Evolutionary conservation across 495 filamentous ascomycete species (phyloP).

Genomic region (Xanthoparmelia taractica): DNA sequence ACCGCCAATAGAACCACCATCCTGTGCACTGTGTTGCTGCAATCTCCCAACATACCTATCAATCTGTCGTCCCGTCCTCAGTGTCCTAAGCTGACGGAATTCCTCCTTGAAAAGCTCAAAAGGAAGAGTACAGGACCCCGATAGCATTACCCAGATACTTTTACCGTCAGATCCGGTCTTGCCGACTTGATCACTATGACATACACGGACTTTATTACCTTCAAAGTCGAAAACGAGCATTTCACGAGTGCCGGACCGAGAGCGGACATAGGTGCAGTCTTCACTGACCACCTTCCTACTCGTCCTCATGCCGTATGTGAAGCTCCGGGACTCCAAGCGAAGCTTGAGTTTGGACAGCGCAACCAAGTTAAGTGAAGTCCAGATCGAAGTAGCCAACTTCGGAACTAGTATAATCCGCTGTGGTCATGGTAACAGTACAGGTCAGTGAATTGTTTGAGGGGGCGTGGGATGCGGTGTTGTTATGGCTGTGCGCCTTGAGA

Average conservation of each 20-base stretch:
- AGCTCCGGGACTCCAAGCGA: neutral
- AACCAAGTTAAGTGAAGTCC: neutral
- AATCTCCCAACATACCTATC: neutral
- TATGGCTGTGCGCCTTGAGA: conserved; percentile 1
- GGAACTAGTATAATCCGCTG: neutral
- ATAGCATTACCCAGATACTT: neutral
- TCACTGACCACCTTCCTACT: neutral
- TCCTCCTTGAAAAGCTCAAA: neutral
- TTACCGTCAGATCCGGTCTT: neutral
- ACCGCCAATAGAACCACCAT: neutral
- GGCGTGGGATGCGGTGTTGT: neutral
- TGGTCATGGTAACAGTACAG: neutral
- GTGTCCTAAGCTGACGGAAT: neutral
- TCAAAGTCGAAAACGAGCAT: neutral
- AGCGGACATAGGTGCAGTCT: neutral
- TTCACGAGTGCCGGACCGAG: neutral
- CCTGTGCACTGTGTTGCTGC: neutral
- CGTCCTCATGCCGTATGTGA: neutral
- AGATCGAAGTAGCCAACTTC: neutral
- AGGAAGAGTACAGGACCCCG: neutral
- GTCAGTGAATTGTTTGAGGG: too few relatives aligned
- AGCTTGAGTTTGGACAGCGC: neutral
- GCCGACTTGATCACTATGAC: neutral
- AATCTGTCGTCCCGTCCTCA: neutral
- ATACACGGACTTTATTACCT: neutral